A percentile compares a stretch with the other conserved stretches of the same genome.
phyloP scores from a whole-genome alignment of 306 rosid species.

The Leucaena leucocephala region DNA sequence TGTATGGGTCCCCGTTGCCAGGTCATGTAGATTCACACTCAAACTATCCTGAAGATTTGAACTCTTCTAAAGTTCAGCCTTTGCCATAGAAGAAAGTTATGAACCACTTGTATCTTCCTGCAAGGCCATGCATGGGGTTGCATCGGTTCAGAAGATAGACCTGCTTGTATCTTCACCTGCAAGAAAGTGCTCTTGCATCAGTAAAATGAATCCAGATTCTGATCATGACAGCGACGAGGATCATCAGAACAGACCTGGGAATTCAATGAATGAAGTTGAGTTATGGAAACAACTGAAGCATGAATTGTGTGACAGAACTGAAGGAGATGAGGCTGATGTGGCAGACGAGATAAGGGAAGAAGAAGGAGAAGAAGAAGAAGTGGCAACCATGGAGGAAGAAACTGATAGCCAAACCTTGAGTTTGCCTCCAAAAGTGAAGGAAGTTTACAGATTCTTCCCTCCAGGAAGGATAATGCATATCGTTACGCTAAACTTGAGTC shows the following conservation, averaged over 20 bases:
- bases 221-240: slow-evolving; percentile 44
- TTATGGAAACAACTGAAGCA: slow-evolving; percentile 94
- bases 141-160: slow-evolving; percentile 47
- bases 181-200: background rate
- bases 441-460: slow-evolving; percentile 81
- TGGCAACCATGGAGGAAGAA: slow-evolving; percentile 65
- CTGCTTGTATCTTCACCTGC: slow-evolving; percentile 64
- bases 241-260: slow-evolving; percentile 47
- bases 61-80: slow-evolving; percentile 41
- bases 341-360: slow-evolving; percentile 70
- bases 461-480: slow-evolving; percentile 94
- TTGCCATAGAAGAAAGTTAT: slow-evolving; percentile 41
- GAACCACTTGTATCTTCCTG: slow-evolving; percentile 56
- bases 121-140: slow-evolving; percentile 42
- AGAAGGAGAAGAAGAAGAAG: slow-evolving; percentile 76
- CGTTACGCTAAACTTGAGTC: slow-evolving; percentile 46
- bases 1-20: slow-evolving; percentile 91
- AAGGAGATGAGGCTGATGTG: slow-evolving; percentile 58
- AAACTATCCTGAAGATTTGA: slow-evolving; percentile 47
- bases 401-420: slow-evolving; percentile 52
- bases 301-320: slow-evolving; percentile 63
- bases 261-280: slow-evolving; percentile 79
- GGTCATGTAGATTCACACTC: slow-evolving; percentile 44
- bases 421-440: slow-evolving; percentile 59
- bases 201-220: slow-evolving; percentile 42